Conservation (phyloP, 2,329 filamentous ascomycete genomes). For the Sporothrix inflata region DNA sequence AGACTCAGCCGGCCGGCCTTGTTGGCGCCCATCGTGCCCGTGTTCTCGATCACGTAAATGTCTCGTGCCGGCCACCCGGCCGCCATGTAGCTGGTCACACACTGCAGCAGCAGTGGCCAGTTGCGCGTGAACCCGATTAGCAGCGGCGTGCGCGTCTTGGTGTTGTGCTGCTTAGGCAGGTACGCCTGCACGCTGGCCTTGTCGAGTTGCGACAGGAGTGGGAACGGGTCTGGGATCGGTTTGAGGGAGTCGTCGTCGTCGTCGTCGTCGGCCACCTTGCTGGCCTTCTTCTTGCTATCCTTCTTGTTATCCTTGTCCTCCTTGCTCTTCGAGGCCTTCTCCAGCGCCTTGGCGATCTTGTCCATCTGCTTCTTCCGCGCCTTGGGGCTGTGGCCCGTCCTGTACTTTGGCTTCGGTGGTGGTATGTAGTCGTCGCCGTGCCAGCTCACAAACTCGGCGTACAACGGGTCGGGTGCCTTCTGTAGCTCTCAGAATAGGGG, state of each 20-base stretch:
- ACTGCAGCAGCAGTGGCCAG: slow-evolving; percentile 59
- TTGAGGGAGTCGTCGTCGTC: neutral
- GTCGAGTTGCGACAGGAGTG: slow-evolving; percentile 42
- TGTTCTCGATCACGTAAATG: slow-evolving; percentile 64
- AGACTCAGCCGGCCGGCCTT: slow-evolving; percentile 50
- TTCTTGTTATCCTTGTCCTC: neutral
- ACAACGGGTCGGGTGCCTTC: slow-evolving; percentile 5
- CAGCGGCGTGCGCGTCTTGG: slow-evolving; percentile 48
- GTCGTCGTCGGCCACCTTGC: neutral
- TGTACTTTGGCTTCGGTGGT: slow-evolving; percentile 21
- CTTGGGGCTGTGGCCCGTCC: neutral
- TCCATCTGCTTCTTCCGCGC: slow-evolving; percentile 3
- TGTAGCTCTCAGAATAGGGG: neutral
- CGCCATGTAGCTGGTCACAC: slow-evolving; percentile 60
- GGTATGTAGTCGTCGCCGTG: slow-evolving; percentile 14
- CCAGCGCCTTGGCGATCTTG: neutral
- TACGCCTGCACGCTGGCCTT: slow-evolving; percentile 50
- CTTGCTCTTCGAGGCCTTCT: neutral
- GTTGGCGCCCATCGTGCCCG: slow-evolving; percentile 59
- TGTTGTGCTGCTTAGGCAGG: slow-evolving; percentile 45
- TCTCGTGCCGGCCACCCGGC: slow-evolving; percentile 61
- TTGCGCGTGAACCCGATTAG: slow-evolving; percentile 63
- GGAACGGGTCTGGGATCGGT: slow-evolving; percentile 50
- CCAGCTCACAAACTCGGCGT: slow-evolving; percentile 35
- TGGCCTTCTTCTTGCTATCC: neutral